Evolutionary conservation across 805 yeast genomes (phyloP).

Genomic region (Gaillardinia entomophila): DNA sequence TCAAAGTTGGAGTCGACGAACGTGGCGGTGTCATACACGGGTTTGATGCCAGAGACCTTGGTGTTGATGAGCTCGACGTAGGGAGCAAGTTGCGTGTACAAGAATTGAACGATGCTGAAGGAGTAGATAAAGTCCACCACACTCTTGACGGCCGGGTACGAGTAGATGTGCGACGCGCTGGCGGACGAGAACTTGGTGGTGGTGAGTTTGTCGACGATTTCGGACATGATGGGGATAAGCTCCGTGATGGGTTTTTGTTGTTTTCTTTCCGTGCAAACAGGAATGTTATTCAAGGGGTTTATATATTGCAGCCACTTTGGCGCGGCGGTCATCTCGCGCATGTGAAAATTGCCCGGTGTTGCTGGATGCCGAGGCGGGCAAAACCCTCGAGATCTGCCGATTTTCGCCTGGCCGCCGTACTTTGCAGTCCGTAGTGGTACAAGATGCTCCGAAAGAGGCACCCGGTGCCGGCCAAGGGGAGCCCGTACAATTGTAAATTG

Average conservation of each 20-base stretch:
- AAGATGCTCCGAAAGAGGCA: too few species aligned
- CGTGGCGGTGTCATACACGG: conserved; percentile 11
- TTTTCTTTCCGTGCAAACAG: not conserved
- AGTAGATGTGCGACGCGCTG: conserved; percentile 24
- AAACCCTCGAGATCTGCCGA: too few species aligned
- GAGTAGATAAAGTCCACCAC: conserved; percentile 17
- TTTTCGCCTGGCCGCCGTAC: too few species aligned
- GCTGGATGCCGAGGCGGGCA: too few species aligned
- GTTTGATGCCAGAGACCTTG: conserved; percentile 14
- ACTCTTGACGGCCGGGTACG: conserved; percentile 24
- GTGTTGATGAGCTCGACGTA: conserved; percentile 15
- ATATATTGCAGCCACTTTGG: not conserved
- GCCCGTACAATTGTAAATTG: too few species aligned
- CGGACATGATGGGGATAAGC: conserved; percentile 2
- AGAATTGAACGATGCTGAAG: conserved; percentile 15
- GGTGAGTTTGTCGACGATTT: conserved; percentile 5
- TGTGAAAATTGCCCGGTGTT: not conserved
- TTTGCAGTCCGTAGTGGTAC: too few species aligned
- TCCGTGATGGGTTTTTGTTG: not conserved
- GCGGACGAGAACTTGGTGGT: conserved; percentile 25
- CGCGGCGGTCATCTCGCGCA: not conserved
- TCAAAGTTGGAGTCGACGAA: conserved; percentile 19
- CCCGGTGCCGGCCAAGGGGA: too few species aligned
- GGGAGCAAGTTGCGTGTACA: conserved; percentile 18
- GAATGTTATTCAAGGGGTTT: not conserved